Percentiles rank a stretch among this genome's conserved stretches.
These are phyloP conservation scores for Colletotrichum godetiae DNA, from an alignment of 2,329 filamentous ascomycete species.

Conservation along the genomic window DNA sequence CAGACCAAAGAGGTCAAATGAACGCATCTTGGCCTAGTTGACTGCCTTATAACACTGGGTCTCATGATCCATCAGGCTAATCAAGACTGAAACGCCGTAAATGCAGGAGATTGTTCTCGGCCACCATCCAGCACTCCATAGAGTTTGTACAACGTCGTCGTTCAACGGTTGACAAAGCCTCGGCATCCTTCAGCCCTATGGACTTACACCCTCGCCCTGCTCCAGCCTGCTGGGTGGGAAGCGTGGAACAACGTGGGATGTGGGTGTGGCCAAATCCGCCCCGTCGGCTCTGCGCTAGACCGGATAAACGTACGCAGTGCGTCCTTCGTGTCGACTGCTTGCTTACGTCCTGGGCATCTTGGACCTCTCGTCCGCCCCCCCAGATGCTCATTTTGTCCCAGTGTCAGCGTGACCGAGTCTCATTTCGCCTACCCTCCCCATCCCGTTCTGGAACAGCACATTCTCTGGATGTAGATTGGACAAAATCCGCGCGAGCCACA, in stretches of 20 bases:
- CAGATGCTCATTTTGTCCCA: background rate
- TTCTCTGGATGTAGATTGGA: conserved; percentile 19
- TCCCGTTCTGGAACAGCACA: background rate
- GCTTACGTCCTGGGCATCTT: conserved; percentile 20
- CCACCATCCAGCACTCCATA: background rate
- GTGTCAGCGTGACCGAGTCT: conserved; percentile 22
- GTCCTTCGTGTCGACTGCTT: conserved; percentile 11
- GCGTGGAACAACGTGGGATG: conserved; percentile 9
- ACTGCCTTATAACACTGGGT: background rate
- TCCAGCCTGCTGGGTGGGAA: conserved; percentile 10
- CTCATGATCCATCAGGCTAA: background rate
- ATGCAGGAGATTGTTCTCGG: background rate
- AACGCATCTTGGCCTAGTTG: background rate
- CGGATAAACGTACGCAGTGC: conserved; percentile 4
- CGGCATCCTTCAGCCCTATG: conserved; percentile 34
- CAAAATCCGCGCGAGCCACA: conserved; percentile 3
- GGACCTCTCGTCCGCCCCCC: background rate
- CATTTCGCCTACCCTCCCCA: background rate
- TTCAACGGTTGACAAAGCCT: conserved; percentile 13
- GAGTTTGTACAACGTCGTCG: conserved; percentile 16
- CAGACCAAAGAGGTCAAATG: background rate
- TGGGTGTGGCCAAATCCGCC: conserved; percentile 18
- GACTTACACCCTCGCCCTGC: conserved; percentile 1
- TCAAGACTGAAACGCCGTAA: background rate
- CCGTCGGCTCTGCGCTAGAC: conserved; percentile 27